Conservation (phyloP, 2,329 filamentous ascomycete species). For the Huntiella decipiens region DNA sequence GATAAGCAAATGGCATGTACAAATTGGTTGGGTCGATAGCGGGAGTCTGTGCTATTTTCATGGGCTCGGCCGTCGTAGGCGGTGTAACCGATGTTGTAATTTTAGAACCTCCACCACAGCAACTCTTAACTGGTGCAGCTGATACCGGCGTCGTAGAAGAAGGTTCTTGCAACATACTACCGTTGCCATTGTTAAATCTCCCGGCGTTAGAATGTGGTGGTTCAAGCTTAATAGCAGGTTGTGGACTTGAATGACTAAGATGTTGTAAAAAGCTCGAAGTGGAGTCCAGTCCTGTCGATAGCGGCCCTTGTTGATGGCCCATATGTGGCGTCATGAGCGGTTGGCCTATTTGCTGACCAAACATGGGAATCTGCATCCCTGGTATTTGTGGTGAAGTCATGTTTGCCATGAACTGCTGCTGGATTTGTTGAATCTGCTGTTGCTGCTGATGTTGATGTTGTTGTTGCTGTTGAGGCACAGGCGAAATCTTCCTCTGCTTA, state of each 20-base stretch:
- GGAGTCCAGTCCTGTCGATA: background rate
- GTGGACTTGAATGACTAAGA: slow-evolving; percentile 13
- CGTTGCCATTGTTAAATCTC: background rate
- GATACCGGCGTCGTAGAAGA: background rate
- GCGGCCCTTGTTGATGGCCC: slow-evolving; percentile 7
- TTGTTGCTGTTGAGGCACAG: slow-evolving; percentile 15
- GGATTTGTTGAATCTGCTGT: slow-evolving; percentile 13
- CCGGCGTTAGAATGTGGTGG: background rate
- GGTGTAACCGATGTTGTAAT: background rate
- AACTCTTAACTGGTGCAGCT: slow-evolving; percentile 10
- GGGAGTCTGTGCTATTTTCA: background rate
- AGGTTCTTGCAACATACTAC: background rate
- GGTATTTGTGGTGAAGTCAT: slow-evolving; percentile 5
- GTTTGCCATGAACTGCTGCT: background rate
- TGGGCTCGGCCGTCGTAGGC: background rate
- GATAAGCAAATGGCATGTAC: slow-evolving; percentile 26
- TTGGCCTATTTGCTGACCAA: background rate
- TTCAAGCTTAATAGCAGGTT: slow-evolving; percentile 11
- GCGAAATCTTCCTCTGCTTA: slow-evolving; percentile 6
- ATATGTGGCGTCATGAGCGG: slow-evolving; percentile 2
- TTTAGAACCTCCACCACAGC: slow-evolving; percentile 14
- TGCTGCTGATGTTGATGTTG: slow-evolving; percentile 9
- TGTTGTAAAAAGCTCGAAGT: slow-evolving; percentile 9
- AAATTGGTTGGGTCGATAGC: slow-evolving; percentile 20
- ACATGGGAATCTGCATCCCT: slow-evolving; percentile 9